A percentile compares a stretch with the other conserved stretches of the same genome.
Conservation (phyloP, 78 protist genomes). For the Bodo saltans region DNA sequence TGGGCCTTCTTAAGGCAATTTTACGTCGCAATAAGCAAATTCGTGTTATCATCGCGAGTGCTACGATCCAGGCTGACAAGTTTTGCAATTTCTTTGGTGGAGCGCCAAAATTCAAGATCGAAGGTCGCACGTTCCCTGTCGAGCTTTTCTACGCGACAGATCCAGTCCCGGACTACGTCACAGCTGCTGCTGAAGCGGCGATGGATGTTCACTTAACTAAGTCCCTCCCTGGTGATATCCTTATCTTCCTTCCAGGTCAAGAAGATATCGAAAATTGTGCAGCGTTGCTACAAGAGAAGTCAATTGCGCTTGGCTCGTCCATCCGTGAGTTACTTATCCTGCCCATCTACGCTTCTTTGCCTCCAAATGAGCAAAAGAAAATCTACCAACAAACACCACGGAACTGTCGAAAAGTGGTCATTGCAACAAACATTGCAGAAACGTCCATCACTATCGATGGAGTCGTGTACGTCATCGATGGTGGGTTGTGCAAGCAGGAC, state of each 20-base stretch:
- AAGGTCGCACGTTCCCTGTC: conserved; percentile 3
- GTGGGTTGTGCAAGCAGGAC: conserved; percentile 35
- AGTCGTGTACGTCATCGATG: conserved; percentile 33
- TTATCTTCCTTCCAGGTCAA: conserved; percentile 70
- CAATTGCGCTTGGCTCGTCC: conserved; percentile 50
- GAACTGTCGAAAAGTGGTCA: conserved; percentile 51
- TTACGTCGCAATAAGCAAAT: conserved; percentile 27
- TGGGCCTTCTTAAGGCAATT: conserved; percentile 26
- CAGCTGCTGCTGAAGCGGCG: conserved; percentile 13
- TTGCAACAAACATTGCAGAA: conserved; percentile 58
- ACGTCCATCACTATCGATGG: conserved; percentile 55
- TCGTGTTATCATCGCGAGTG: conserved; percentile 45
- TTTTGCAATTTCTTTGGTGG: conserved; percentile 21
- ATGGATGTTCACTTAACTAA: conserved; percentile 4
- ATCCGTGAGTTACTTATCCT: conserved; percentile 83
- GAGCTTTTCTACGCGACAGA: neutral
- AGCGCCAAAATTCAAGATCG: conserved; percentile 57
- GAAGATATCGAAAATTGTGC: conserved; percentile 58
- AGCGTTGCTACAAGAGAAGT: conserved; percentile 30
- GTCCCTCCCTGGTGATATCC: conserved; percentile 53
- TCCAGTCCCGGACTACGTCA: conserved; percentile 32
- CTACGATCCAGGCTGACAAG: conserved; percentile 47
- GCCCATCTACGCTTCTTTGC: neutral
- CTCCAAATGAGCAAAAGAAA: conserved; percentile 35
- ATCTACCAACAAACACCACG: conserved; percentile 90